phyloP scores from a whole-genome alignment of 495 filamentous ascomycete species.

The Mycothermus thermophilus region DNA sequence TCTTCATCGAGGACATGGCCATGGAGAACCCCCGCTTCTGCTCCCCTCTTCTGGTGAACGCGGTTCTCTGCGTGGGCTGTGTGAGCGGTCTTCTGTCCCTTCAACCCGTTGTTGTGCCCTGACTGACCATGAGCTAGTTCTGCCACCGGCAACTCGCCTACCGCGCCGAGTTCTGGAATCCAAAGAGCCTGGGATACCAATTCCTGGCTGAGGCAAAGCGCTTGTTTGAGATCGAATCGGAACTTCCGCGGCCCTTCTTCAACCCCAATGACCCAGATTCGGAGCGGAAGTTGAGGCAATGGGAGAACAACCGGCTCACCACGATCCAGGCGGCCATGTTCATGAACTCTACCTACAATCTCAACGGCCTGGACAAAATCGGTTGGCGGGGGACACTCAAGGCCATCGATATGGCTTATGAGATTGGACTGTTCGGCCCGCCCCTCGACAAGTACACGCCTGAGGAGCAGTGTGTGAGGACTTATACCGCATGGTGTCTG shows the following conservation, averaged over 20 bases:
- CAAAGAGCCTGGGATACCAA: constrained; percentile 22
- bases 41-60: constrained; percentile 25
- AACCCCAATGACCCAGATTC: constrained; percentile 9
- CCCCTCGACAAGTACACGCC: not conserved
- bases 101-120: not conserved
- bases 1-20: constrained; percentile 26
- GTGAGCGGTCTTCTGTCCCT: constrained; percentile 15
- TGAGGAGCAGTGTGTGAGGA: constrained; percentile 13
- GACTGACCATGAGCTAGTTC: constrained; percentile 11
- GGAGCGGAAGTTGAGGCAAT: constrained; percentile 9
- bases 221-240: constrained; percentile 23
- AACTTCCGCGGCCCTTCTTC: constrained; percentile 4
- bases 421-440: constrained; percentile 17
- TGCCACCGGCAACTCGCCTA: constrained; percentile 17
- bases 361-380: constrained; percentile 24
- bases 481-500: constrained; percentile 25
- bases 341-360: constrained; percentile 16
- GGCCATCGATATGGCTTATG: constrained; percentile 22
- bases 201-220: constrained; percentile 28
- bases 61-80: constrained; percentile 21
- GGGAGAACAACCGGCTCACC: constrained; percentile 16
- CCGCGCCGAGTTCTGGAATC: constrained; percentile 25
- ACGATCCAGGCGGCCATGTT: constrained; percentile 24
- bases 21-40: constrained; percentile 20
- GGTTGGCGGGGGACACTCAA: constrained; percentile 21